Conservation (phyloP, 768 basidiomycete species). For the Podaxis mareebaensis region DNA sequence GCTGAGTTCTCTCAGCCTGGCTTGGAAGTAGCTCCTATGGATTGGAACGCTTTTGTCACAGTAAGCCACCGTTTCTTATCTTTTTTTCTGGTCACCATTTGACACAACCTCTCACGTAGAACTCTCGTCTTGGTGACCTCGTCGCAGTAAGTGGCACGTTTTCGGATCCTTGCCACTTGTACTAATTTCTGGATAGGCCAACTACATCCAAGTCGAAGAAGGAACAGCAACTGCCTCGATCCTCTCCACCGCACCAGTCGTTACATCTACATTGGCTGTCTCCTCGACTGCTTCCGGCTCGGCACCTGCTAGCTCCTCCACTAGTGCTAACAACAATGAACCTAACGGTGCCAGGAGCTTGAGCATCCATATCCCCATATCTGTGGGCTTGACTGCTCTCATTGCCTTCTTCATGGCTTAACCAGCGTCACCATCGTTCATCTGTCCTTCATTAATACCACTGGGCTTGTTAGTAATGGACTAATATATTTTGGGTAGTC, state of each 20-base stretch:
- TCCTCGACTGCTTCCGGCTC: constrained; percentile 18
- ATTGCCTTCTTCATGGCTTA: background rate
- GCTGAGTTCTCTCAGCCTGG: constrained; percentile 50
- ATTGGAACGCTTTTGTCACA: constrained; percentile 38
- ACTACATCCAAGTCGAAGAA: constrained; percentile 73
- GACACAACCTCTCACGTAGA: background rate
- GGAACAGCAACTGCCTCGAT: constrained; percentile 56
- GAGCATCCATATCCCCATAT: background rate
- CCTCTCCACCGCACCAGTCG: constrained; percentile 63
- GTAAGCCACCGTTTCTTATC: background rate
- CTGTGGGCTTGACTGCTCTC: constrained; percentile 3
- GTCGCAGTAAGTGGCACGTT: constrained; percentile 7
- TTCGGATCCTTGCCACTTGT: background rate
- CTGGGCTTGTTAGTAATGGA: background rate
- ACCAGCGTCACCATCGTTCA: background rate
- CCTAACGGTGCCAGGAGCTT: constrained; percentile 10
- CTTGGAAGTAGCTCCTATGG: constrained; percentile 54
- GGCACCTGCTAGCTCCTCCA: constrained; percentile 15
- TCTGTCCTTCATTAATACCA: background rate
- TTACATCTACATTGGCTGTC: constrained; percentile 54
- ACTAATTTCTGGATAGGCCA: constrained; percentile 43
- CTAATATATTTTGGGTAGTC: background rate
- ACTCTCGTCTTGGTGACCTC: constrained; percentile 14
- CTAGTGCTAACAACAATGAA: constrained; percentile 16
- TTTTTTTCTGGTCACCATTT: background rate